Percentiles rank a stretch among this genome's conserved stretches.
These are phyloP conservation scores for Pyrus bretschneideri DNA, from an alignment of 306 rosid species.

Conservation along the genomic window DNA sequence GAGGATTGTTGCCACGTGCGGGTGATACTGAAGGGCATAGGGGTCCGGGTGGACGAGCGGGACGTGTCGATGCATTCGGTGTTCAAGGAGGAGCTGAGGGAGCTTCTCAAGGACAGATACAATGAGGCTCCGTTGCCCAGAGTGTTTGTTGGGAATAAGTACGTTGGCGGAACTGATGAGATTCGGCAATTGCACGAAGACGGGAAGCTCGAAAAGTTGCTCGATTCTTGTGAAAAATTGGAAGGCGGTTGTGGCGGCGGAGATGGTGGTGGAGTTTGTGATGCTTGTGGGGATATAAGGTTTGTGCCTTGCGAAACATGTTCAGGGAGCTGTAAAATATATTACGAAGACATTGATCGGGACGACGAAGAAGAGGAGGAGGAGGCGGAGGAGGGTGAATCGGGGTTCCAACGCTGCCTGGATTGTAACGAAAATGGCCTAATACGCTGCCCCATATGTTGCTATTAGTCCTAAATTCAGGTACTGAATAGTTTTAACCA, in stretches of 20 bases:
- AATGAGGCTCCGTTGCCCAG: conserved; percentile 57
- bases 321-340: conserved; percentile 90
- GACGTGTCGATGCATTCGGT: conserved; percentile 92
- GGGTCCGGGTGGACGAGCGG: conserved; percentile 64
- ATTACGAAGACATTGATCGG: conserved; percentile 37
- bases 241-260: conserved; percentile 12
- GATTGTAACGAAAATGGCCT: conserved; percentile 94
- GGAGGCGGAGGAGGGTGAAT: conserved; percentile 26
- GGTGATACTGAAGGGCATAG: conserved; percentile 53
- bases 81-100: conserved; percentile 76
- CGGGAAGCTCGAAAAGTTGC: conserved; percentile 67
- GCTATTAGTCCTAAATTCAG: conserved; percentile 36
- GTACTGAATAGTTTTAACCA: conserved; percentile 16
- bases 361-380: conserved; percentile 29
- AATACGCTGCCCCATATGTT: conserved; percentile 67
- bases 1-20: conserved; percentile 83
- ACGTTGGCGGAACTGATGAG: conserved; percentile 79
- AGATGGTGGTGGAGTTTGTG: conserved; percentile 45
- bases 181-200: conserved; percentile 66
- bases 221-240: conserved; percentile 47
- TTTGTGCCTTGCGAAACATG: conserved; percentile 92
- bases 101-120: conserved; percentile 35
- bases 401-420: conserved; percentile 72
- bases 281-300: conserved; percentile 80
- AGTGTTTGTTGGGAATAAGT: conserved; percentile 59